These are phyloP conservation scores for Jaltomata sinuosa DNA, from an alignment of 257 asterid species.

Conservation along the genomic window DNA sequence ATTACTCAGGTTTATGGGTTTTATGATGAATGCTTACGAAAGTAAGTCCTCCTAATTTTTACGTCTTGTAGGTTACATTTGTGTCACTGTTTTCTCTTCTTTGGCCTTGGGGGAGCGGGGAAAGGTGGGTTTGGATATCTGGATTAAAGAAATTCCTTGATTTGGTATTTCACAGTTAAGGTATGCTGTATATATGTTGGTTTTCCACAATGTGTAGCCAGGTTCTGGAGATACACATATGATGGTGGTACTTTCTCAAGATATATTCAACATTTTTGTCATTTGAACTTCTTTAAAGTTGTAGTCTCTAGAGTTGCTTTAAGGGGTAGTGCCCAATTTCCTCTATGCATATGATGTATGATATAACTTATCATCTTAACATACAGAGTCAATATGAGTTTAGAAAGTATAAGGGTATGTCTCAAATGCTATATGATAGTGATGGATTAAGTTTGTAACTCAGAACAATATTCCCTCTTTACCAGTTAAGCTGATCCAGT, in stretches of 20 bases:
- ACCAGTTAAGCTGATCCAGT: neutral
- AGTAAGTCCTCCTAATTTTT: conserved; percentile 37
- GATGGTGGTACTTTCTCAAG: neutral
- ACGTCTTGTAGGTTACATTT: neutral
- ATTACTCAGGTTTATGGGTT: conserved; percentile 77
- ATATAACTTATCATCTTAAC: neutral
- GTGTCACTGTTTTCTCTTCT: neutral
- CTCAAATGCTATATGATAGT: neutral
- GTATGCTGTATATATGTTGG: neutral
- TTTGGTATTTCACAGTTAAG: neutral
- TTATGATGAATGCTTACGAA: conserved; percentile 74
- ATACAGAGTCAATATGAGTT: neutral
- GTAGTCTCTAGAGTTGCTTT: neutral
- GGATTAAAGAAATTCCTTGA: neutral
- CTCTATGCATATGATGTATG: neutral
- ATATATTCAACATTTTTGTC: neutral
- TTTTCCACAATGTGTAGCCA: neutral
- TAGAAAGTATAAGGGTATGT: neutral
- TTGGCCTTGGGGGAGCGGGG: neutral
- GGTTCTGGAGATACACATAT: neutral
- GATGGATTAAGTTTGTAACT: neutral
- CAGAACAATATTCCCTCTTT: neutral
- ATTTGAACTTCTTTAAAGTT: neutral
- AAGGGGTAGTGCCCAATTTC: neutral
- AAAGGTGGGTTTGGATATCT: neutral